phyloP scores from a whole-genome alignment of 306 rosid species.

The Glycine soja region DNA sequence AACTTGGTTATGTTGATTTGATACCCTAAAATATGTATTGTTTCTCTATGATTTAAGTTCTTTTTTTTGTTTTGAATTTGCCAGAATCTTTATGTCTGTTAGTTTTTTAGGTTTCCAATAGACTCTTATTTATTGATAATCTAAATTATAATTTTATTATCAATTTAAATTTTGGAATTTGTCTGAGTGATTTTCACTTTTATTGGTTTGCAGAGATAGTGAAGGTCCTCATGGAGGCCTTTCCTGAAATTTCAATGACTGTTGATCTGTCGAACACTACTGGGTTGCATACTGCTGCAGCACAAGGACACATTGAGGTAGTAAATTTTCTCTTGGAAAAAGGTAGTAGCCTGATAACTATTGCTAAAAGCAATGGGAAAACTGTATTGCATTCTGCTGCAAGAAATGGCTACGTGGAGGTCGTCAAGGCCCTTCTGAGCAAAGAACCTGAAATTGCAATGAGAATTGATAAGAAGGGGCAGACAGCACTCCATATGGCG shows the following conservation, averaged over 20 bases:
- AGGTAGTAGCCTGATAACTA: slow-evolving; percentile 55
- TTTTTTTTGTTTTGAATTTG: neutral
- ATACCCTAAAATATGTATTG: slow-evolving; percentile 20
- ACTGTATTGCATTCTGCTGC: slow-evolving; percentile 86
- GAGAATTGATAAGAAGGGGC: slow-evolving; percentile 75
- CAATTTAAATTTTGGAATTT: slow-evolving; percentile 28
- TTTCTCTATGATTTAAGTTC: slow-evolving; percentile 7
- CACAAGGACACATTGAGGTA: slow-evolving; percentile 71
- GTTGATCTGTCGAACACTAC: slow-evolving; percentile 81
- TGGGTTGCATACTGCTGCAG: slow-evolving; percentile 82
- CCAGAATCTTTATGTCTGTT: slow-evolving; percentile 1
- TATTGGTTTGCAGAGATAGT: slow-evolving; percentile 63
- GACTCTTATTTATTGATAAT: neutral
- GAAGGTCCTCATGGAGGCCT: slow-evolving; percentile 68
- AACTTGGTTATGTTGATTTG: slow-evolving; percentile 17
- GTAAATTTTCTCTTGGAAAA: slow-evolving; percentile 67
- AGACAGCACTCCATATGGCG: slow-evolving; percentile 89
- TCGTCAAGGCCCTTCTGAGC: slow-evolving; percentile 64
- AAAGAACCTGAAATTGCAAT: slow-evolving; percentile 65
- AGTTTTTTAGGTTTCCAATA: slow-evolving; percentile 20
- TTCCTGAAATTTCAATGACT: slow-evolving; percentile 77
- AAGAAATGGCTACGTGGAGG: slow-evolving; percentile 70
- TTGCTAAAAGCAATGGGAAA: slow-evolving; percentile 79
- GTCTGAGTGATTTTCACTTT: slow-evolving; percentile 35
- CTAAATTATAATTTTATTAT: neutral